Evolutionary conservation across 225 moss, liverwort and hornwort species (phyloP).

Genomic region (Asterella californica): DNA sequence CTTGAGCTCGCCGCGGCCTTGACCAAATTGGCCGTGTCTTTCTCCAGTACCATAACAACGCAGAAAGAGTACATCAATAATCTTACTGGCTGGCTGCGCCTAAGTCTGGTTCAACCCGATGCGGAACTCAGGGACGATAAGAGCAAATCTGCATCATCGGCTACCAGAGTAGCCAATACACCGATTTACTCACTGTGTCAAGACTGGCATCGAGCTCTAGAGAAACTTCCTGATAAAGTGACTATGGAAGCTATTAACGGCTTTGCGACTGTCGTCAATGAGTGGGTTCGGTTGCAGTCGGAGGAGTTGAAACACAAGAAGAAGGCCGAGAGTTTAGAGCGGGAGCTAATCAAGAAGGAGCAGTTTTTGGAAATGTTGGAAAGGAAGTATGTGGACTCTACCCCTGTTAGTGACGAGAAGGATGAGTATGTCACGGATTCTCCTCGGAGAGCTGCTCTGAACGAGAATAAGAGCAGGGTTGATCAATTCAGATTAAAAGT

Average conservation of each 20-base stretch:
- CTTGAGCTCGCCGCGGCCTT: constrained; percentile 56
- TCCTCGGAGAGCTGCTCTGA: constrained; percentile 29
- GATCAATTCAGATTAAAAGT: constrained; percentile 28
- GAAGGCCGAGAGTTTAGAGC: constrained; percentile 51
- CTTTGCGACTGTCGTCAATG: constrained; percentile 59
- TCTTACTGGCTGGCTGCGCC: constrained; percentile 57
- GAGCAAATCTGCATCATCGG: constrained; percentile 34
- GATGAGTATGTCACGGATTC: constrained; percentile 32
- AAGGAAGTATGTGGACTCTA: constrained; percentile 35
- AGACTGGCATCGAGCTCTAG: constrained; percentile 58
- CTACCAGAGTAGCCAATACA: constrained; percentile 29
- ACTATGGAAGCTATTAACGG: constrained; percentile 57
- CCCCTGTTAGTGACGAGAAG: constrained; percentile 53
- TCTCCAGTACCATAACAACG: constrained; percentile 44
- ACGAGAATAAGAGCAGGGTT: constrained; percentile 32
- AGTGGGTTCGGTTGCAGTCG: constrained; percentile 62
- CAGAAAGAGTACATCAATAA: constrained; percentile 64
- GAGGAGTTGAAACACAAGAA: constrained; percentile 68
- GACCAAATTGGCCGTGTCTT: constrained; percentile 50
- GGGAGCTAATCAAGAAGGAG: constrained; percentile 62
- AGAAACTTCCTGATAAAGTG: constrained; percentile 61
- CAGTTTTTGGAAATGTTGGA: constrained; percentile 29
- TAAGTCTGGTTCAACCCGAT: constrained; percentile 69
- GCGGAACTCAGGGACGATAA: constrained; percentile 57
- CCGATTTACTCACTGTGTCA: constrained; percentile 58